Evolutionary conservation across 2,329 filamentous ascomycete genomes (phyloP).

Genomic region (Penicillium aurantiogriseum): DNA sequence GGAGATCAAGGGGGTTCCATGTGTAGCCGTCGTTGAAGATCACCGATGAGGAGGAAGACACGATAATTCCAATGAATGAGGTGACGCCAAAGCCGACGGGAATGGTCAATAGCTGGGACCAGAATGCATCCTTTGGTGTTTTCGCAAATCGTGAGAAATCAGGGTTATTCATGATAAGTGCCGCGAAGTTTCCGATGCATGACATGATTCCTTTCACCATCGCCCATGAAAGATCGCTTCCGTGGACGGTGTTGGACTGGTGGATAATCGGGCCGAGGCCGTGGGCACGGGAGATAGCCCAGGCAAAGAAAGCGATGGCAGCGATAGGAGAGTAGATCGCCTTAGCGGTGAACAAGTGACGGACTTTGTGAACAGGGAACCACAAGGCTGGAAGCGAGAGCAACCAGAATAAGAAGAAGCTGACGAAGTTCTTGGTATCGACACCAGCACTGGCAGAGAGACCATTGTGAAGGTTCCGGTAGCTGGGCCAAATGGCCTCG

Average conservation of each 20-base stretch:
- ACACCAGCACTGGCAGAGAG: slow-evolving; percentile 67
- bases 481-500: slow-evolving; percentile 70
- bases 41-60: slow-evolving; percentile 64
- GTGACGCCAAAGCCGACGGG: slow-evolving; percentile 72
- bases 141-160: slow-evolving; percentile 82
- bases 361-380: slow-evolving; percentile 84
- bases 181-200: slow-evolving; percentile 86
- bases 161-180: slow-evolving; percentile 75
- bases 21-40: slow-evolving; percentile 63
- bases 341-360: slow-evolving; percentile 89
- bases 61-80: slow-evolving; percentile 81
- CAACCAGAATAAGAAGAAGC: slow-evolving; percentile 86
- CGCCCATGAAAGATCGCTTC: slow-evolving; percentile 73
- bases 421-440: slow-evolving; percentile 70
- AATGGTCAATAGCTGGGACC: slow-evolving; percentile 76
- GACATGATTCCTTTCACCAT: slow-evolving; percentile 85
- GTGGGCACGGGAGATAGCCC: slow-evolving; percentile 77
- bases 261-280: slow-evolving; percentile 80
- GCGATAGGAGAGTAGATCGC: slow-evolving; percentile 78
- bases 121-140: slow-evolving; percentile 72
- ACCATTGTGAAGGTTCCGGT: slow-evolving; percentile 62
- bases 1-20: slow-evolving; percentile 70
- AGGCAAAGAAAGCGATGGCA: slow-evolving; percentile 83
- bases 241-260: slow-evolving; percentile 62
- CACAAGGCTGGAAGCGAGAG: slow-evolving; percentile 78